Evolutionary conservation across 805 yeast species (phyloP).

Genomic region (Ogataea parapolymorpha): DNA sequence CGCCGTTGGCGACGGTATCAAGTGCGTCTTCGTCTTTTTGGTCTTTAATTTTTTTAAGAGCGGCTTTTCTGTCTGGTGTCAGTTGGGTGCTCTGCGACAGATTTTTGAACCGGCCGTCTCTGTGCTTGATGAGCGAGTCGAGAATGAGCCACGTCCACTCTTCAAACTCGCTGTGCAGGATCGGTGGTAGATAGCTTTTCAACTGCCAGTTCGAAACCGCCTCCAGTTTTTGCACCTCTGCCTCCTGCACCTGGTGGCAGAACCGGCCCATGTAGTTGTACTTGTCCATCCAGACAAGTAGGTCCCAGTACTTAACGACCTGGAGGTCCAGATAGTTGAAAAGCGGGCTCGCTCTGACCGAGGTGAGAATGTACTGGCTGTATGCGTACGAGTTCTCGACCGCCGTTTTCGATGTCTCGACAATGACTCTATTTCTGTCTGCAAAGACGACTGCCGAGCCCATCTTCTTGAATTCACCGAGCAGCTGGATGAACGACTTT

Average conservation of each 20-base stretch:
- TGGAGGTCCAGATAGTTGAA: conserved; percentile 77
- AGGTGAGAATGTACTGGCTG: conserved; percentile 76
- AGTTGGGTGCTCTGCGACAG: conserved; percentile 29
- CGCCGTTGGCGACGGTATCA: conserved; percentile 36
- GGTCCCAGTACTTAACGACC: conserved; percentile 83
- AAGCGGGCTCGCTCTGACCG: conserved; percentile 74
- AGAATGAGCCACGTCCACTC: conserved; percentile 81
- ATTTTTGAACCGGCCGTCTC: conserved; percentile 35
- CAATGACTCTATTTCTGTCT: conserved; percentile 65
- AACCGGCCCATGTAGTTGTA: conserved; percentile 78
- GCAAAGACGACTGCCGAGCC: conserved; percentile 83
- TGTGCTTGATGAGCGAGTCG: conserved; percentile 61
- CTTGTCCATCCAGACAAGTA: conserved; percentile 93
- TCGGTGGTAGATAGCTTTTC: conserved; percentile 64
- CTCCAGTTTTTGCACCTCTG: conserved; percentile 41
- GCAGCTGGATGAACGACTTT: conserved; percentile 74
- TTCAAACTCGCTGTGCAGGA: conserved; percentile 78
- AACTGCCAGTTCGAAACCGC: conserved; percentile 77
- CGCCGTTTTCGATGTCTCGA: conserved; percentile 69
- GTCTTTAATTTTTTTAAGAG: conserved; percentile 50
- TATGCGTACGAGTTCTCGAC: conserved; percentile 90
- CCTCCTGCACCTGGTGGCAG: conserved; percentile 43
- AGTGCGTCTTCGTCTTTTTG: conserved; percentile 28
- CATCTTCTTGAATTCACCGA: conserved; percentile 72
- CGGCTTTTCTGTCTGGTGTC: conserved; percentile 67